Base-by-base conservation (phyloP, 768 basidiomycete species). In the Candolleomyces eurysporus region DNA sequence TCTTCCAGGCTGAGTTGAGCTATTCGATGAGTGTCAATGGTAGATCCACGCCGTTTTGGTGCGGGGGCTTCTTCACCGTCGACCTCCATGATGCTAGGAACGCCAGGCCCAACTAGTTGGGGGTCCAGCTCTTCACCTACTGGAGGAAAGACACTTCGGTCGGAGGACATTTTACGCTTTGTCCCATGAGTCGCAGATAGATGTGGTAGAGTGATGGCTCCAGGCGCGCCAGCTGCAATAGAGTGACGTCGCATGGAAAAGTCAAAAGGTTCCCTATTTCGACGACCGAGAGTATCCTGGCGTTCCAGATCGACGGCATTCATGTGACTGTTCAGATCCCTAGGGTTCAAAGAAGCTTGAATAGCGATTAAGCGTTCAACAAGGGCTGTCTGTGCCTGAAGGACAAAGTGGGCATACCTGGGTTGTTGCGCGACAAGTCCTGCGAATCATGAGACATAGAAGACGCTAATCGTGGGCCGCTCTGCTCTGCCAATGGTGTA, bases 81-180 rank as follows among this genome's bases (percentile, higher is more conserved):
- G 51, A 84, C 68, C 65, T 78, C 77, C 78, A 85, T 85, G 60
- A 75, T 77, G 62, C 84, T 86, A 19, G 85, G 83, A 49, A 87
- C 77, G 42, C 89, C 90, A 53, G 87, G 86, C 17, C 89, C 90
- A 48, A 82, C 79, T 56, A 92, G 77, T 63, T 86, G 86, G 5
- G 85, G 75, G 68, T 91, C 90, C 53, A 82, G 74, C 65, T 90
- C 90, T 65, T 88, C 87, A 52, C 80, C 80, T 32, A 82, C 76
- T 21, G 84, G 74, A n/a, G 80, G 70, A 68, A 83, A 76, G 26
- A 72, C 72, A 56, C 75, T 75, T 59, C 84, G 81, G 78, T 91
- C 90, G 64, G 81, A 78, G 22, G 91, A 92, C 80, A 92, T 88
- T 76, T 94, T 94, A 66, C 92, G 84, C 73, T 94, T 94, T 61